Conservation (phyloP, 805 yeast species). For the Suhomyces prunicola region DNA sequence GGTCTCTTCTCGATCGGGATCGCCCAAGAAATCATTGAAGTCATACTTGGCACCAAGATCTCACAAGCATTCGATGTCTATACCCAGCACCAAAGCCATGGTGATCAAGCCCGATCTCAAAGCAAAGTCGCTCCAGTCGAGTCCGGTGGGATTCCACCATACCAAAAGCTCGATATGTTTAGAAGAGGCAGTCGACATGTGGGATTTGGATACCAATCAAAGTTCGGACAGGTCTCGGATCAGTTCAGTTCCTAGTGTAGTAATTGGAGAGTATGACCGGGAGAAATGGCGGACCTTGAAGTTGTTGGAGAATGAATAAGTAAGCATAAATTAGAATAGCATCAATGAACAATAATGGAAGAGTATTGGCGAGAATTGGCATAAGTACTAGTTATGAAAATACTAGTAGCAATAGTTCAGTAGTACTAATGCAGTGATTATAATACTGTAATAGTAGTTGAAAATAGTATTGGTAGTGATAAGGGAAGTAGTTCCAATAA, state of each 20-base stretch:
- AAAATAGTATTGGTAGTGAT: no score
- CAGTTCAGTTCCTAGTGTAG: slow-evolving; percentile 51
- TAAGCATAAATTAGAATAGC: not conserved
- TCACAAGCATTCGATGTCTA: slow-evolving; percentile 13
- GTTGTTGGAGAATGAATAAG: slow-evolving; percentile 20
- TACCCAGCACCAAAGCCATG: slow-evolving; percentile 4
- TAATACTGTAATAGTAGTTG: no score
- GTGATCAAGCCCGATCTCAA: not conserved
- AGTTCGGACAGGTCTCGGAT: slow-evolving; percentile 39
- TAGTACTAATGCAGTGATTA: no score
- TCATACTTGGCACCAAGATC: slow-evolving; percentile 11
- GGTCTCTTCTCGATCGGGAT: slow-evolving; percentile 27
- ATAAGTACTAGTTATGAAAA: not conserved
- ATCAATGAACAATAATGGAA: not conserved
- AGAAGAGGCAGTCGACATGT: slow-evolving; percentile 12
- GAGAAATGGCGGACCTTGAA: slow-evolving; percentile 63
- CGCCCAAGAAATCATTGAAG: slow-evolving; percentile 31
- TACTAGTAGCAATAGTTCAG: no score
- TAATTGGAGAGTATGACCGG: slow-evolving; percentile 61
- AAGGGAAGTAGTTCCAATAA: no score
- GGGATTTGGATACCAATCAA: slow-evolving; percentile 33
- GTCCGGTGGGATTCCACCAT: not conserved
- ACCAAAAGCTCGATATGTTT: not conserved
- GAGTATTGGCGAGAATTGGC: not conserved
- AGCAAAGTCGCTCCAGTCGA: not conserved